Evolutionary conservation across 495 filamentous ascomycete genomes (phyloP), one percentile per base, ranked within the genome.

Genomic region (Trichoderma orchidacearum): DNA sequence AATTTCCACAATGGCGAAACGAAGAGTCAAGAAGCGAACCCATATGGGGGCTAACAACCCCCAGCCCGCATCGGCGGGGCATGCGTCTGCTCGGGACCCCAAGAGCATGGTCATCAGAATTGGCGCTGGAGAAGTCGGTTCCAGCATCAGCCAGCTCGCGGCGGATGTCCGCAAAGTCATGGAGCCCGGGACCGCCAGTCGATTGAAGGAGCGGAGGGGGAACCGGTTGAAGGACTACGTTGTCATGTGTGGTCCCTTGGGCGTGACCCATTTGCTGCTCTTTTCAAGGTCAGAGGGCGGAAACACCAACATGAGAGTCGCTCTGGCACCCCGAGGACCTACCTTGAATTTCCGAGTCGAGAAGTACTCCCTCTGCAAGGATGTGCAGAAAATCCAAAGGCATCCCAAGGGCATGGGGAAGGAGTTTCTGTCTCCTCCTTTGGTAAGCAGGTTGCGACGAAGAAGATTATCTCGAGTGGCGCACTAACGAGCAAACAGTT

Each of bases 41-140:
- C 90, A 96, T 70, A 70, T 81, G 18, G 80, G 82, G 36, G 82
- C 85, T 23, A 78, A 77, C 59, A 86, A 86, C 72, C 83, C 80
- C 53, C 76, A 76, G 30, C 17, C 21, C 25, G 18, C 4, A 3
- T 75, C 55, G 51, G 69, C 66, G 45, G 67, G 70, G 53, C 64
- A 71, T 57, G 65, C 64, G 36, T 68, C 77, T 41, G 72, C 77
- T 17, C 80, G 80, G 57, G 78, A 81, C 53, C 93, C 93, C 15
- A 96, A 95, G 76, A 91, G 85, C 63, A 97, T 99, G 94, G 93
- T 99, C 54, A 94, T 99, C 70, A 85, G 93, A 61, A 90, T 96
- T 55, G 93, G 94, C 62, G 93, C 89, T 65, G 85, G 89, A 60
- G 89, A 96, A 65, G 89, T 97, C 30, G 93, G 93, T 58, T 82